phyloP scores from a whole-genome alignment of 805 yeast species.

The Clavispora carvajalis region DNA sequence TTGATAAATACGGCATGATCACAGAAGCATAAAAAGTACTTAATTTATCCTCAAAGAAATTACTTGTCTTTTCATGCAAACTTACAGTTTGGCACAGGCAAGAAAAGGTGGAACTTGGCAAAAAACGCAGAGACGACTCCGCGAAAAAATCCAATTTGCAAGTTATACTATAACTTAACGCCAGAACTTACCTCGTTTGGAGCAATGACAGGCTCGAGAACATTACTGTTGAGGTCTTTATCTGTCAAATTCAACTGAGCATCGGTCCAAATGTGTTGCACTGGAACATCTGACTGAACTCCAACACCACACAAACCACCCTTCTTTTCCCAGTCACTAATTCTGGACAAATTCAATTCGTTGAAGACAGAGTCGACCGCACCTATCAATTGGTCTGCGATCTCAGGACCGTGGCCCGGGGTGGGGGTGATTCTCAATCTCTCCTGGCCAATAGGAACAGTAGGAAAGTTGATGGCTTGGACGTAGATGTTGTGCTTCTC shows the following conservation, averaged over 20 bases:
- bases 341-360: constrained; percentile 68
- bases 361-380: constrained; percentile 80
- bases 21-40: background rate
- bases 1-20: too few species aligned
- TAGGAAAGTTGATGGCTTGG: constrained; percentile 97
- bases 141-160: background rate
- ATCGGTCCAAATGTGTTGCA: constrained; percentile 82
- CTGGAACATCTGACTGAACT: constrained; percentile 37
- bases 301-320: constrained; percentile 97
- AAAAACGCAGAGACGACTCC: background rate
- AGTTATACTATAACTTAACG: constrained; percentile 19
- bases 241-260: constrained; percentile 64
- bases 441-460: constrained; percentile 94
- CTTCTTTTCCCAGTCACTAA: constrained; percentile 64
- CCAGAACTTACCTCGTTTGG: constrained; percentile 74
- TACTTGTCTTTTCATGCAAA: background rate
- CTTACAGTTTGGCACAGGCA: too few species aligned
- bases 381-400: constrained; percentile 67
- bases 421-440: constrained; percentile 98
- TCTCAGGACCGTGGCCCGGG: constrained; percentile 83
- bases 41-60: background rate
- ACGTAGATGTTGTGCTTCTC: constrained; percentile 84
- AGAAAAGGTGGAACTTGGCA: background rate
- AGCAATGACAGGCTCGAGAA: constrained; percentile 54
- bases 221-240: constrained; percentile 61